phyloP scores from a whole-genome alignment of 106 monocot species.

The Ottelia alismoides region DNA sequence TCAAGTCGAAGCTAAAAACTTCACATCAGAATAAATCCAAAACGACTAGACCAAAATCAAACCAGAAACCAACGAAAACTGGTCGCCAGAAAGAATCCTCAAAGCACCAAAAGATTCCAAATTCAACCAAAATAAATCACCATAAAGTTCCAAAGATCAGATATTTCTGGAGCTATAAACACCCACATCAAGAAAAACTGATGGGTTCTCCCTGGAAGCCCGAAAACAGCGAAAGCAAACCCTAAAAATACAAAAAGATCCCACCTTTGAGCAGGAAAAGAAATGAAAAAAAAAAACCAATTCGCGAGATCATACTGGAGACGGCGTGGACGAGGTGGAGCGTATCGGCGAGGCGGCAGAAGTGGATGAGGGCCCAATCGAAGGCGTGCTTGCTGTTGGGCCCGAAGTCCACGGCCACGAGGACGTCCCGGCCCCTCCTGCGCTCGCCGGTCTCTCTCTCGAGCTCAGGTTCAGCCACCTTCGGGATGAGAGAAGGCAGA shows the following conservation, averaged over 20 bases:
- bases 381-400: conserved; percentile 71
- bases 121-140: too few relatives aligned
- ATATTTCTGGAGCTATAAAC: too few relatives aligned
- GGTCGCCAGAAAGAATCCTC: too few relatives aligned
- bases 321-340: conserved; percentile 79
- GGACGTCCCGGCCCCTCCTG: conserved; percentile 44
- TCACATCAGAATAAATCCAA: too few relatives aligned
- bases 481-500: conserved; percentile 54
- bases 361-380: conserved; percentile 70
- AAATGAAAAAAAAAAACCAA: background rate
- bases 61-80: too few relatives aligned
- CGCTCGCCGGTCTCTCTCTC: conserved; percentile 60
- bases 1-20: too few relatives aligned
- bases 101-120: too few relatives aligned
- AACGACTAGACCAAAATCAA: too few relatives aligned
- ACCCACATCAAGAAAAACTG: too few relatives aligned
- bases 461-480: conserved; percentile 36
- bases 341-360: conserved; percentile 87
- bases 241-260: conserved; percentile 2
- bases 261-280: background rate
- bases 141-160: too few relatives aligned
- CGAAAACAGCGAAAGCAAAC: background rate
- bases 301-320: conserved; percentile 17
- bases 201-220: too few relatives aligned
- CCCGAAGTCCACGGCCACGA: conserved; percentile 65